Evolutionary conservation across 306 rosid genomes (phyloP), one percentile per base, ranked within the genome.

Genomic region (Corylus americana): DNA sequence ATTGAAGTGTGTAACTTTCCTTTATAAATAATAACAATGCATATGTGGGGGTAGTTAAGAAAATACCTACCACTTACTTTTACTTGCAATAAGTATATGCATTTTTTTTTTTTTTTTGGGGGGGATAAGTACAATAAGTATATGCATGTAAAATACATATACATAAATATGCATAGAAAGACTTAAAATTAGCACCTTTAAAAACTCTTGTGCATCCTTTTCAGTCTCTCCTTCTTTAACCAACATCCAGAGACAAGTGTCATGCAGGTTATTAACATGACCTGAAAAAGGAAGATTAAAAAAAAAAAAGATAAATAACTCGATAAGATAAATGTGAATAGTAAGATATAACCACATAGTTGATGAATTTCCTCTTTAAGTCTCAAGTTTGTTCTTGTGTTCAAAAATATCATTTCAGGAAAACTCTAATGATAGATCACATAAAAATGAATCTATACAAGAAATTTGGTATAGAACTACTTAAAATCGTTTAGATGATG

Each of bases 181-280:
- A 64, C 50, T 11, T 49, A 72, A 51, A 66, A 79, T 53, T 70
- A 44, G 55, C 70, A 87, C 89, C 87, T 79, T 82, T 35, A 94
- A 79, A 62, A 79, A 75, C 64, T 80, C 85, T 8, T 54, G 68
- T 59, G 94, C 97, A 78, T 91, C 86, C 11, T 4, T 81, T 74
- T 88, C 88, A 49, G 82, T 85, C 91, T 80, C 85, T 79, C 97
- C 94, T 0, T 79, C 64, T 64, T 88, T 83, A 61, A 92, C 89
- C 80, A 94, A 88, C 84, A 88, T 92, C 89, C 89, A 87, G 42
- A 84, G 70, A 87, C 94, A 92, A 51, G 91, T 90, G 74, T 87
- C 81, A 80, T 87, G 78, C 74, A 83, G 91, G 73, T 91, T 87
- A 67, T 59, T 88, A 76, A 83, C 71, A 82, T 92, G 97, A 83